phyloP scores from a whole-genome alignment of 2,329 filamentous ascomycete species.

The Colletotrichum sp. region DNA sequence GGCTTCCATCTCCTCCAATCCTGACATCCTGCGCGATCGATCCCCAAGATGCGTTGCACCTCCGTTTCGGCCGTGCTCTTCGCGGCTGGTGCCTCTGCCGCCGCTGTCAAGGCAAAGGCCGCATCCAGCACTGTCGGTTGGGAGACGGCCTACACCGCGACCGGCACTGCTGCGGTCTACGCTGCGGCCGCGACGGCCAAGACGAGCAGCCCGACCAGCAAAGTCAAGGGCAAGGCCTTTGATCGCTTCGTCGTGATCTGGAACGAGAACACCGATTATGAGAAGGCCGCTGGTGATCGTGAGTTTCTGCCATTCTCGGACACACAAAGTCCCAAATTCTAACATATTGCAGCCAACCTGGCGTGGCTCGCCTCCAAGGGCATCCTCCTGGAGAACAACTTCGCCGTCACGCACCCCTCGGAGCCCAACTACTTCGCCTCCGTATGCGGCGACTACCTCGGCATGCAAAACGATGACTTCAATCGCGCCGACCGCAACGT shows the following conservation, averaged over 20 bases:
- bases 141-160: slow-evolving; percentile 55
- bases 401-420: slow-evolving; percentile 67
- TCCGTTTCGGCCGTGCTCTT: slow-evolving; percentile 26
- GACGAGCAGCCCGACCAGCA: slow-evolving; percentile 63
- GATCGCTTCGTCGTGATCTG: slow-evolving; percentile 76
- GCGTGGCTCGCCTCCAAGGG: slow-evolving; percentile 32
- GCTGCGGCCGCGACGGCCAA: slow-evolving; percentile 65
- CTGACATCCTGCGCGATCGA: background rate
- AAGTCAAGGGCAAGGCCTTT: slow-evolving; percentile 75
- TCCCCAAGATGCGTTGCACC: background rate
- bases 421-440: slow-evolving; percentile 73
- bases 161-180: slow-evolving; percentile 53
- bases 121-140: slow-evolving; percentile 26
- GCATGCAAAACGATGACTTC: slow-evolving; percentile 67
- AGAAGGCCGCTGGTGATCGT: slow-evolving; percentile 65
- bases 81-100: slow-evolving; percentile 29
- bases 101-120: slow-evolving; percentile 13
- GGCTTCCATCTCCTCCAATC: background rate
- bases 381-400: slow-evolving; percentile 38
- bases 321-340: background rate
- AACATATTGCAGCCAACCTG: slow-evolving; percentile 25
- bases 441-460: slow-evolving; percentile 68
- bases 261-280: slow-evolving; percentile 78
- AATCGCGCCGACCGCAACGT: slow-evolving; percentile 63
- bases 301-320: background rate